Evolutionary conservation across 345 rosid genomes (phyloP), one percentile per base, ranked within the genome.

Genomic region (Dipteronia dyeriana): DNA sequence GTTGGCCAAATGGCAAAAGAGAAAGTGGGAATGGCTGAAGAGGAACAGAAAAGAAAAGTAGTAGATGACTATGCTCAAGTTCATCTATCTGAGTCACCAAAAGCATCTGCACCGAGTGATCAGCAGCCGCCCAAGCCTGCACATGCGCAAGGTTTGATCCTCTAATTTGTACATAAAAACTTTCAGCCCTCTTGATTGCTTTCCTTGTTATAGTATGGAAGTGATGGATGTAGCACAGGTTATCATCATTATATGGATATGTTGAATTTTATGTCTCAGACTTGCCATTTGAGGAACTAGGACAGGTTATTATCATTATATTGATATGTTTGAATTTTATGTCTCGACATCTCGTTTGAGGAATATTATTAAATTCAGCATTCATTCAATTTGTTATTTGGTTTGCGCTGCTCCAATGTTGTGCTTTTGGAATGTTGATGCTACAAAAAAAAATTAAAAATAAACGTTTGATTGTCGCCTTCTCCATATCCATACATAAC

Each of bases 1-100:
- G 98, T 96, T 10, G 97, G 99, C 39, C 97, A 96, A 83, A 92
- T 86, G 90, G 87, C 99, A 4, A 94, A 94, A 80, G 98, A 96
- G 83, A 96, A 96, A 80, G 94, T 71, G 59, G 98, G 88, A 71
- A 78, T 76, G 82, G 90, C 89, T 9, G 97, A 91, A 53, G 97
- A 92, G 63, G 98, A 93, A 64, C 91, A 91, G 51, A 96, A 89
- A 86, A 86, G 90, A 79, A 93, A 96, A 81, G 87, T 94, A 68
- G 95, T 93, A 53, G 97, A 92, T 73, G 97, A 96, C 71, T 92
- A 82, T 78, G 98, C 97, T 23, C 87, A 91, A 80, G 82, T 90
- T 84, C 97, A 96, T 79, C 86, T 92, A 63, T 88, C 98, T 0
- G 99, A 93, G 71, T 85, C 97, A 62, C 94, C 99, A 41, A 91